phyloP scores from a whole-genome alignment of 352 stramenopile species.

The Globisporangium barbulae region DNA sequence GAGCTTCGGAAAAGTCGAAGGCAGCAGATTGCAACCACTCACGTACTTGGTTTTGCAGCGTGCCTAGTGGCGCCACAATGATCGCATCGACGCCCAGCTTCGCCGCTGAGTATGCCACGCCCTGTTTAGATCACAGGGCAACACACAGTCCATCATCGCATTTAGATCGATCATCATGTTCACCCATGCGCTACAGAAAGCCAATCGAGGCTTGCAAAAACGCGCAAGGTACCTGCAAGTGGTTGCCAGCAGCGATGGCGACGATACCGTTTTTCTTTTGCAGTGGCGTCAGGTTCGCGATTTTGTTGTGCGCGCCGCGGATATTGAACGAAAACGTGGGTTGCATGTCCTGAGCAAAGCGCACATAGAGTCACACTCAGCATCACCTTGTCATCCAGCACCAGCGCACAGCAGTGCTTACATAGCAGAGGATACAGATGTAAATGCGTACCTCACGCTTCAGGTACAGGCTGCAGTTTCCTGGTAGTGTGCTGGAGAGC shows the following conservation, averaged over 20 bases:
- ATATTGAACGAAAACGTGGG: conserved; percentile 99
- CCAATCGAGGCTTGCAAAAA: too few species aligned
- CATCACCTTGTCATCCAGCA: background rate
- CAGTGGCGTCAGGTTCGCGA: conserved; percentile 88
- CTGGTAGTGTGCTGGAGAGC: conserved; percentile 50
- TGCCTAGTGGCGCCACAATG: conserved; percentile 96
- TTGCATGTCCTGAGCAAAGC: conserved; percentile 86
- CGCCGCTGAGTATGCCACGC: conserved; percentile 92
- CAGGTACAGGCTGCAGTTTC: conserved; percentile 72
- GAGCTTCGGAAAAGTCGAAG: conserved; percentile 20
- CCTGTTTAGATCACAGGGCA: conserved; percentile 24
- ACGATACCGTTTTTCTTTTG: conserved; percentile 83
- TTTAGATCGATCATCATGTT: background rate
- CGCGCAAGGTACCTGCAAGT: conserved; percentile 79
- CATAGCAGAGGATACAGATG: background rate
- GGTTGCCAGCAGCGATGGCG: conserved; percentile 90
- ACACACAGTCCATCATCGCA: background rate
- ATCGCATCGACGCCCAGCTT: conserved; percentile 93
- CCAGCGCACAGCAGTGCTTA: background rate
- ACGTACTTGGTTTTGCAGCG: conserved; percentile 89
- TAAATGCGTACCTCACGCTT: conserved; percentile 87
- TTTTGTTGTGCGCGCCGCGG: conserved; percentile 98
- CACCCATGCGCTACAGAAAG: background rate
- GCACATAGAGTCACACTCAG: background rate
- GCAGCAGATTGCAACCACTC: background rate